Evolutionary conservation across 495 filamentous ascomycete genomes (phyloP).

Genomic region (Neurospora sp.): DNA sequence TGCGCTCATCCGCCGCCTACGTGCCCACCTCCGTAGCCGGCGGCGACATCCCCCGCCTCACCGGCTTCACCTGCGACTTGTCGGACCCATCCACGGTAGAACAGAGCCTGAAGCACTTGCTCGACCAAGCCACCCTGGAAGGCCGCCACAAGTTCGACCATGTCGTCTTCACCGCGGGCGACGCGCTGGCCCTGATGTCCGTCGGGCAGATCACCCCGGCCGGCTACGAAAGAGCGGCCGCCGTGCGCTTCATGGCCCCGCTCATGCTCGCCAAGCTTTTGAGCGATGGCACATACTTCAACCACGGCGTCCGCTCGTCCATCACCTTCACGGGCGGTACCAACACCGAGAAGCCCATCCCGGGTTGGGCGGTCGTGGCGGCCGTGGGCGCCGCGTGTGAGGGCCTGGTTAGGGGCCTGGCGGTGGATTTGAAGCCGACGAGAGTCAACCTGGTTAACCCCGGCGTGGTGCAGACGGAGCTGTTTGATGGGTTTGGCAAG

Average conservation of each 20-base stretch:
- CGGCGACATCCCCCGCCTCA: neutral
- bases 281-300: conserved; percentile 26
- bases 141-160: conserved; percentile 40
- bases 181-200: conserved; percentile 24
- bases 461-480: conserved; percentile 41
- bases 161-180: conserved; percentile 49
- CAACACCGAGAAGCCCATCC: conserved; percentile 3
- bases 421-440: conserved; percentile 7
- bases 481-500: conserved; percentile 21
- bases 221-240: conserved; percentile 23
- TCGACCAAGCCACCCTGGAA: conserved; percentile 25
- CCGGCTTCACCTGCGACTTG: conserved; percentile 43
- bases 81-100: conserved; percentile 30
- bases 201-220: conserved; percentile 30
- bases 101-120: conserved; percentile 31
- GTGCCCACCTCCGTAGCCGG: conserved; percentile 5
- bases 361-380: neutral
- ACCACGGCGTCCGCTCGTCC: neutral
- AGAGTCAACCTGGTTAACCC: conserved; percentile 28
- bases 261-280: conserved; percentile 42
- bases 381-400: neutral
- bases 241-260: conserved; percentile 40
- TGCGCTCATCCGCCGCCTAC: conserved; percentile 23
- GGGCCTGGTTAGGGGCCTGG: conserved; percentile 7
- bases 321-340: conserved; percentile 43